Evolutionary conservation across 225 moss, liverwort and hornwort species (phyloP).

Genomic region (Sphagnum contortum): DNA sequence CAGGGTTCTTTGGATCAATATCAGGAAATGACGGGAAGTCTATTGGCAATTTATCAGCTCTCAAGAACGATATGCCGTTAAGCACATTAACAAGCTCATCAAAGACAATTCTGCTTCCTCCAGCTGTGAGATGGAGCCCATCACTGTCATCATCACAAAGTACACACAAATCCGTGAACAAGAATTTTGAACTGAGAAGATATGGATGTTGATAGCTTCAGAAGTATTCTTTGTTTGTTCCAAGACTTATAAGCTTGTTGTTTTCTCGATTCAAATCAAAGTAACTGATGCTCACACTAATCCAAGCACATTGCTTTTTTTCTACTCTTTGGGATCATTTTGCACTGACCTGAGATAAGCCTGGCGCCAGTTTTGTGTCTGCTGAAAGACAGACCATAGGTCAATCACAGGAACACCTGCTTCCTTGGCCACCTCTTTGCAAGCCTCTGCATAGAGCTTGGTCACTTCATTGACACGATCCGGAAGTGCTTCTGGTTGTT

Average conservation of each 20-base stretch:
- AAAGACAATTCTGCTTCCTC: slow-evolving; percentile 31
- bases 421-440: slow-evolving; percentile 18
- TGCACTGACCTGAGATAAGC: slow-evolving; percentile 17
- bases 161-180: no score
- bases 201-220: no score
- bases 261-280: no score
- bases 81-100: slow-evolving; percentile 24
- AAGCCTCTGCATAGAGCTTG: slow-evolving; percentile 21
- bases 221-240: no score
- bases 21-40: slow-evolving; percentile 28
- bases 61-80: slow-evolving; percentile 8
- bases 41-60: slow-evolving; percentile 17
- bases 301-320: no score
- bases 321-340: no score
- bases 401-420: slow-evolving; percentile 14
- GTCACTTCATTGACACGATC: slow-evolving; percentile 21
- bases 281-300: no score
- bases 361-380: slow-evolving; percentile 23
- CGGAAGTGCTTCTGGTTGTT: slow-evolving; percentile 17
- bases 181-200: no score
- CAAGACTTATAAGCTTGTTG: no score
- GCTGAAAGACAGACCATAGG: slow-evolving; percentile 33
- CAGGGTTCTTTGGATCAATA: slow-evolving; percentile 17
- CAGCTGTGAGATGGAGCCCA: slow-evolving; percentile 31
- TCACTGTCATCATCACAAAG: slow-evolving; percentile 15